Evolutionary conservation across 495 filamentous ascomycete genomes (phyloP).

Genomic region (Penicillium arizonense): DNA sequence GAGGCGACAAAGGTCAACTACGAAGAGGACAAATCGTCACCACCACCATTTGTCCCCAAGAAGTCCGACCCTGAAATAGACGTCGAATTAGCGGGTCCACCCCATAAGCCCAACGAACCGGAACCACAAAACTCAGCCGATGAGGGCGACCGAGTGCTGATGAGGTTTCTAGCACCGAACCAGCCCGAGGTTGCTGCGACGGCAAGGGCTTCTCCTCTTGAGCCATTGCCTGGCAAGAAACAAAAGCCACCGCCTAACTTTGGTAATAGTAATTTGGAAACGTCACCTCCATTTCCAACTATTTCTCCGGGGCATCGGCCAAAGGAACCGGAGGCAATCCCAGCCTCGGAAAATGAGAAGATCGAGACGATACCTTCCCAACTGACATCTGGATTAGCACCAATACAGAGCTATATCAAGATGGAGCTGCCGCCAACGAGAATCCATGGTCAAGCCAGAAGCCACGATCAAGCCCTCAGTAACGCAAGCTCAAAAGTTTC

Average conservation of each 20-base stretch:
- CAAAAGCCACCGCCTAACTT: background rate
- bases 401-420: no score
- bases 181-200: slow-evolving; percentile 43
- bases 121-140: slow-evolving; percentile 29
- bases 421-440: no score
- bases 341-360: no score
- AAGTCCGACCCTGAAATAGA: slow-evolving; percentile 8
- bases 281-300: background rate
- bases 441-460: background rate
- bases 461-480: background rate
- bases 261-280: background rate
- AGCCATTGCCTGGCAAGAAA: background rate
- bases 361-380: no score
- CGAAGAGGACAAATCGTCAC: slow-evolving; percentile 12
- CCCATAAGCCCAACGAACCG: slow-evolving; percentile 34
- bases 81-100: slow-evolving; percentile 7
- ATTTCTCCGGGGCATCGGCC: background rate
- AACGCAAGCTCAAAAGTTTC: background rate
- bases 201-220: slow-evolving; percentile 17
- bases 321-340: background rate
- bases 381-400: no score
- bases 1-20: slow-evolving; percentile 20
- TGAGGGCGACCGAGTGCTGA: slow-evolving; percentile 46
- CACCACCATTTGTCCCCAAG: slow-evolving; percentile 26
- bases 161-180: slow-evolving; percentile 42